Evolutionary conservation across 805 yeast species (phyloP).

Genomic region (Kuraishia molischiana): DNA sequence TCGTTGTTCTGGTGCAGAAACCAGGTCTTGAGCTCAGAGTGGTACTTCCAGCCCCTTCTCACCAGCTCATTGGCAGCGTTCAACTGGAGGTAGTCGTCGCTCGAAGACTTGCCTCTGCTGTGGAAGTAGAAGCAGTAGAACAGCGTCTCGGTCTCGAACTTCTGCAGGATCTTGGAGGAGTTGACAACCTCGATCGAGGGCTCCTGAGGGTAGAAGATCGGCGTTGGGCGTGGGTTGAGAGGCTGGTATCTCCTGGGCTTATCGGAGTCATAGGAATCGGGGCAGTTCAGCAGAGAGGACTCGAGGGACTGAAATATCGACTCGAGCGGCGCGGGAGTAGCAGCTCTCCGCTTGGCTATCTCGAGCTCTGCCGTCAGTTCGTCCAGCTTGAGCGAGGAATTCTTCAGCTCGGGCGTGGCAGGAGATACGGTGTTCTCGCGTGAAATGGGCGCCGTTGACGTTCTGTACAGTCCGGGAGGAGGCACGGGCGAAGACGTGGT

Average conservation of each 20-base stretch:
- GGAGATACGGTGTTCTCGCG: background rate
- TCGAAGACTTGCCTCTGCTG: slow-evolving; percentile 11
- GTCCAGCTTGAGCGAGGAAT: slow-evolving; percentile 3
- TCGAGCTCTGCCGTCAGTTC: slow-evolving; percentile 17
- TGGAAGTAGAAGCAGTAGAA: slow-evolving; percentile 89
- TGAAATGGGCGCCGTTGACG: background rate
- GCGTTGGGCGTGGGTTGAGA: slow-evolving; percentile 78
- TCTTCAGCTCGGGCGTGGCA: background rate
- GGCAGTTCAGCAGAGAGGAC: slow-evolving; percentile 77
- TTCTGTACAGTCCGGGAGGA: slow-evolving; percentile 4
- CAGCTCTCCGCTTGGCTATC: slow-evolving; percentile 28
- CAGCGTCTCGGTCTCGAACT: slow-evolving; percentile 77
- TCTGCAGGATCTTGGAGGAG: slow-evolving; percentile 49
- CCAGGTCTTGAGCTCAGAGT: slow-evolving; percentile 70
- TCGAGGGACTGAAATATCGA: slow-evolving; percentile 54
- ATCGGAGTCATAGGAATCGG: slow-evolving; percentile 89
- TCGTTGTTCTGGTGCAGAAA: slow-evolving; percentile 62
- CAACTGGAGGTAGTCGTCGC: slow-evolving; percentile 58
- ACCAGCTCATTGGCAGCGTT: slow-evolving; percentile 74
- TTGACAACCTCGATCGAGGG: slow-evolving; percentile 60
- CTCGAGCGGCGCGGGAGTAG: slow-evolving; percentile 42
- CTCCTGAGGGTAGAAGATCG: slow-evolving; percentile 83
- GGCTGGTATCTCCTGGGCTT: slow-evolving; percentile 68
- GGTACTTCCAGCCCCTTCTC: slow-evolving; percentile 75
- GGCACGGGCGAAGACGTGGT: slow-evolving; percentile 8